Evolutionary conservation across 805 yeast species (phyloP).

Genomic region (Candida schatavii): DNA sequence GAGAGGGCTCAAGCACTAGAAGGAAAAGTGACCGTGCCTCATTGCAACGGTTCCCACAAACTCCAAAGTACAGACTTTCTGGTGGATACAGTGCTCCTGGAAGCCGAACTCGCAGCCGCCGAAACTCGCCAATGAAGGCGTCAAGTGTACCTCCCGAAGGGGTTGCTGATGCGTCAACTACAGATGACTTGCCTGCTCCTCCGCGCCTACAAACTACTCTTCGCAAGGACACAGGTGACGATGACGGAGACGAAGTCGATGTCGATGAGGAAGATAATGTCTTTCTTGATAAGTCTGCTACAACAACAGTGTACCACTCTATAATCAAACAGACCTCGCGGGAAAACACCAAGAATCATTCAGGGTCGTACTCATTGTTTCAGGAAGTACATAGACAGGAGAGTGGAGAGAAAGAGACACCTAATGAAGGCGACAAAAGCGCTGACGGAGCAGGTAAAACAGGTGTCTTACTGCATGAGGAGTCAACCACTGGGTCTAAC

Average conservation of each 20-base stretch:
- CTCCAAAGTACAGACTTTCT: conserved; percentile 44
- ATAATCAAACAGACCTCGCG: conserved; percentile 12
- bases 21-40: conserved; percentile 11
- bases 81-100: conserved; percentile 9
- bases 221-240: conserved; percentile 9
- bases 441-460: background rate
- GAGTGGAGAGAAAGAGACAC: background rate
- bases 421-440: background rate
- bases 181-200: background rate
- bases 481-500: conserved; percentile 15
- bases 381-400: conserved; percentile 22
- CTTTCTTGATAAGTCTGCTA: conserved; percentile 29
- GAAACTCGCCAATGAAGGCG: conserved; percentile 1
- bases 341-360: conserved; percentile 15
- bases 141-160: background rate
- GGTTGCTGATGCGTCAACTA: background rate
- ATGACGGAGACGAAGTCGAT: conserved; percentile 32
- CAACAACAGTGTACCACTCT: conserved; percentile 34
- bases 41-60: conserved; percentile 43
- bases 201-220: background rate
- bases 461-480: background rate
- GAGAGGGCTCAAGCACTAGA: background rate
- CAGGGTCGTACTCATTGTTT: conserved; percentile 30
- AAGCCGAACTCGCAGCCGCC: conserved; percentile 15
- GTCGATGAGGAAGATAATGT: conserved; percentile 33